A percentile compares a stretch with the other conserved stretches of the same genome.
These are phyloP conservation scores for Zalerion maritima DNA, from an alignment of 495 filamentous ascomycete genomes.

Conservation along the genomic window DNA sequence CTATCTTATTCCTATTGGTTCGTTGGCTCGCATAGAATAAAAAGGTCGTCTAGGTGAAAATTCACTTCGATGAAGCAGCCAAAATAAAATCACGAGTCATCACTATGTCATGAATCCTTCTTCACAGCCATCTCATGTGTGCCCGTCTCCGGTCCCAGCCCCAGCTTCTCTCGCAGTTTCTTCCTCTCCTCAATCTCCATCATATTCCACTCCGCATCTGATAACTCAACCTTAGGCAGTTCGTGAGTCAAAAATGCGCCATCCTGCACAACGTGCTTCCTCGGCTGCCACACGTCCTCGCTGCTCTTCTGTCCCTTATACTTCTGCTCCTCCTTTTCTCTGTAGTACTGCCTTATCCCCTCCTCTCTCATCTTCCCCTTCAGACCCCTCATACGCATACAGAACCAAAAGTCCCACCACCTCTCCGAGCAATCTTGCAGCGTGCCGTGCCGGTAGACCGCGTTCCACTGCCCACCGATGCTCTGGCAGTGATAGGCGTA, in stretches of 20 bases:
- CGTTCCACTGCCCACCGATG: slow-evolving; percentile 67
- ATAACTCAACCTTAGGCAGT: slow-evolving; percentile 36
- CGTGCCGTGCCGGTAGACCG: slow-evolving; percentile 69
- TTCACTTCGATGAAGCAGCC: too few species aligned
- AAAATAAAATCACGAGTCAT: too few species aligned
- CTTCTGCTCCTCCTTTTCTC: slow-evolving; percentile 49
- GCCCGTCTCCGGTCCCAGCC: too few species aligned
- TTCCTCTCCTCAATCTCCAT: slow-evolving; percentile 36
- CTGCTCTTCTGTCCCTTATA: slow-evolving; percentile 64
- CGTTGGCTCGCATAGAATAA: too few species aligned
- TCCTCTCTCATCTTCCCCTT: slow-evolving; percentile 33
- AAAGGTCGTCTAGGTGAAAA: too few species aligned
- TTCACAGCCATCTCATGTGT: too few species aligned
- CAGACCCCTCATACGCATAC: slow-evolving; percentile 64
- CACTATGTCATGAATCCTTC: too few species aligned
- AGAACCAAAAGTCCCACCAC: slow-evolving; percentile 89
- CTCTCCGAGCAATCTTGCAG: slow-evolving; percentile 60
- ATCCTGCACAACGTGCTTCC: slow-evolving; percentile 32
- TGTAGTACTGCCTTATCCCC: slow-evolving; percentile 55
- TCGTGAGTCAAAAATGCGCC: slow-evolving; percentile 28
- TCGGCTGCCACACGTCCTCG: slow-evolving; percentile 81
- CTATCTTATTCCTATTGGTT: too few species aligned
- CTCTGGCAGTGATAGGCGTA: slow-evolving; percentile 90
- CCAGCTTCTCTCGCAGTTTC: slow-evolving; percentile 15
- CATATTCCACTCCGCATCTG: slow-evolving; percentile 45